Evolutionary conservation across 148 eudicot genomes (phyloP), one percentile per base, ranked within the genome.

Genomic region (Salicornia ramosissima): DNA sequence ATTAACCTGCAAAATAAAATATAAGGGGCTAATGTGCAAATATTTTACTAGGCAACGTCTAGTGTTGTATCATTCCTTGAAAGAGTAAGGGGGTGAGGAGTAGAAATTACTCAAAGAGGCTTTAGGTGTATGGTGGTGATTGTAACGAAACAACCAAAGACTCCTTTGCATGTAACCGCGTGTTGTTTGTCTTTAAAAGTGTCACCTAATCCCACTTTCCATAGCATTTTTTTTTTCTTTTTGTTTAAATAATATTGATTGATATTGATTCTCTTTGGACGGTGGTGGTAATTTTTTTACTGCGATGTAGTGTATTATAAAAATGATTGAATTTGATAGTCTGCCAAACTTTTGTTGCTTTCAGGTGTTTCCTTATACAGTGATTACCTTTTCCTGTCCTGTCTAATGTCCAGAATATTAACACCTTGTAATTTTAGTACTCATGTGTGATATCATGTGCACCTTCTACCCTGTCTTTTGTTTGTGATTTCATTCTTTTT

Each of bases 341-440:
- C 30, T 53, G 75, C 21, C 62, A 64, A 71, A 25, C 61, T 60
- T 63, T 60, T 63, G 61, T 63, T 72, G 75, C 28, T 36, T 61
- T 61, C 59, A 60, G 69, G 60, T 64, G 34, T 52, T 16, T n/a
- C n/a, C 28, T 1, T 50, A 49, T 22, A 16, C 39, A 28, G 31
- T 71, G 39, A 47, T 55, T 55, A 43, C n/a, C n/a, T n/a, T n/a
- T n/a, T n/a, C n/a, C n/a, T n/a, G n/a, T n/a, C 73, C 65, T 40
- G 33, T 71, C 67, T 21, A 34, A 21, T 40, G 33, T 71, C 67
- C 9, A 34, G 39, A 4, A 33, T 60, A 16, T 15, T 6, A 56
- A 28, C 30, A 28, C 61, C 29, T 56, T 49, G 58, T 67, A 19
- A 33, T 50, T 30, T 51, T 67, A 14, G 26, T n/a, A 31, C 6